These are phyloP conservation scores for Cytospora piceae DNA, from an alignment of 2,329 filamentous ascomycete genomes.

Conservation along the genomic window DNA sequence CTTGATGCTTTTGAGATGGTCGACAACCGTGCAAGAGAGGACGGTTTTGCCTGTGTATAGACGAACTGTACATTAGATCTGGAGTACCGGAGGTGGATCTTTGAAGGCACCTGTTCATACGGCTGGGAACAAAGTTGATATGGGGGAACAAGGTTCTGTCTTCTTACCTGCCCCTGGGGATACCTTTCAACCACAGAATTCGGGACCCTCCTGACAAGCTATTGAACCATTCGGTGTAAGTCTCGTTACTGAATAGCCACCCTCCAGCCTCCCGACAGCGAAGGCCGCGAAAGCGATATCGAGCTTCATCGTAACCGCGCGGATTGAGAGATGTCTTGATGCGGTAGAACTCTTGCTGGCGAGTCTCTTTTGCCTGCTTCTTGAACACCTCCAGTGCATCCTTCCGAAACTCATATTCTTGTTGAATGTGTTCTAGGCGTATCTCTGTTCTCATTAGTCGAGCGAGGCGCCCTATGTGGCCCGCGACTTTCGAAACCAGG, in stretches of 20 bases:
- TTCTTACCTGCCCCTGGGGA: slow-evolving; percentile 6
- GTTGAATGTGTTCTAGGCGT: slow-evolving; percentile 7
- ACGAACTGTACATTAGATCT: neutral
- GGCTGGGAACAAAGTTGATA: neutral
- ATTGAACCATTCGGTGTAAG: neutral
- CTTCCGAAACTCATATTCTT: slow-evolving; percentile 12
- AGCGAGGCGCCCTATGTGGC: neutral
- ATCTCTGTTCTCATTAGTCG: slow-evolving; percentile 9
- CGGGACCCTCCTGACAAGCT: neutral
- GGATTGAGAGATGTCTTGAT: neutral
- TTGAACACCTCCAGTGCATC: neutral
- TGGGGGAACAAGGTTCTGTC: neutral
- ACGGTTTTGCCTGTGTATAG: neutral
- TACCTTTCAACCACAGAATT: neutral
- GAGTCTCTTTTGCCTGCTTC: neutral
- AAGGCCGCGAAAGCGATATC: neutral
- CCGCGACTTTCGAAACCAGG: neutral
- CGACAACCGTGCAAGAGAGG: neutral
- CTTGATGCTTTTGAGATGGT: neutral
- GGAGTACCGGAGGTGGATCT: neutral
- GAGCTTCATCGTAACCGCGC: neutral
- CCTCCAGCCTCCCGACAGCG: neutral
- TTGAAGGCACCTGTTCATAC: neutral
- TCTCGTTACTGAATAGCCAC: slow-evolving; percentile 1
- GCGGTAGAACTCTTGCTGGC: neutral